Evolutionary conservation across 2,329 filamentous ascomycete genomes (phyloP).

Genomic region (Diaporthe longicolla): DNA sequence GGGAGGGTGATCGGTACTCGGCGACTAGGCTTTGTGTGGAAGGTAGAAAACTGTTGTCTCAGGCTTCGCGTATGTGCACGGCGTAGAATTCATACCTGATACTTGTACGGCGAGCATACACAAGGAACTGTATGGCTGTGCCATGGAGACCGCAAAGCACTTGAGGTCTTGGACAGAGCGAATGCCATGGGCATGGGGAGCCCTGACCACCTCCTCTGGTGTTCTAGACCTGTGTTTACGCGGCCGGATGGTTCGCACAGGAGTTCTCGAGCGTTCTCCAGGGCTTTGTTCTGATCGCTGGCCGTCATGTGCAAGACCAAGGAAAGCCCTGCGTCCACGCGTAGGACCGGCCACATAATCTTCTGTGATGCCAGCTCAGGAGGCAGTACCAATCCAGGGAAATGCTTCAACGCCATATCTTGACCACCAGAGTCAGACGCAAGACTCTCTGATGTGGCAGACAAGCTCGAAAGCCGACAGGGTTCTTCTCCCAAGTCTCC

Average conservation of each 20-base stretch:
- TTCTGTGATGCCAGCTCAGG: too few relatives aligned
- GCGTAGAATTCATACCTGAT: neutral
- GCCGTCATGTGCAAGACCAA: neutral
- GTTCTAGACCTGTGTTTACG: neutral
- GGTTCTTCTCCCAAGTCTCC: neutral
- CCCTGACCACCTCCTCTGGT: neutral
- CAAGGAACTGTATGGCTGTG: neutral
- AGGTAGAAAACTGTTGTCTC: conserved; percentile 1
- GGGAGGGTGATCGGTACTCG: neutral
- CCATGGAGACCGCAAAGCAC: neutral
- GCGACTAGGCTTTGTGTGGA: neutral
- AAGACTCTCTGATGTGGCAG: neutral
- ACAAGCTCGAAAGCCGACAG: neutral
- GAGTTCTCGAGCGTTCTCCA: neutral
- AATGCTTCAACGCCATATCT: neutral
- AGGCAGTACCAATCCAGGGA: neutral
- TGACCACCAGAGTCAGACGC: neutral
- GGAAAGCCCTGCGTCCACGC: neutral
- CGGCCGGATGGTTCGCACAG: neutral
- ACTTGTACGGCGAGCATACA: neutral
- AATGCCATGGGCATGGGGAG: neutral
- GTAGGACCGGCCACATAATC: too few relatives aligned
- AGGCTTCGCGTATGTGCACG: neutral
- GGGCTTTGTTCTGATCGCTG: neutral
- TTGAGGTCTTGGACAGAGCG: neutral